Conservation (phyloP, 257 asterid genomes). For the Przewalskia tangutica region DNA sequence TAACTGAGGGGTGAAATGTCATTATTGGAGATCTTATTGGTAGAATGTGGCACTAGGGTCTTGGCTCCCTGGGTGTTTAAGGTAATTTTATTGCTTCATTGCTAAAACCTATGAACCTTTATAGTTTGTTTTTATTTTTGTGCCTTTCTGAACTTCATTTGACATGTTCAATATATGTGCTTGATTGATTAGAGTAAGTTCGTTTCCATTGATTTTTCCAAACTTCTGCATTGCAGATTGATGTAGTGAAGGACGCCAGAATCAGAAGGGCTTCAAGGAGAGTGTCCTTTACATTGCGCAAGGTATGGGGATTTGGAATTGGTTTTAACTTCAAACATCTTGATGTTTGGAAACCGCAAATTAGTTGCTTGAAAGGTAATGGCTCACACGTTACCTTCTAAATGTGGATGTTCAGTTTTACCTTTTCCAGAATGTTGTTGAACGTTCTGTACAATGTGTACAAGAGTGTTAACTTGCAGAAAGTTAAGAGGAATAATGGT, state of each 20-base stretch:
- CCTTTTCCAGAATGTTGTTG: background rate
- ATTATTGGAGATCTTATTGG: background rate
- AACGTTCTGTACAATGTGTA: background rate
- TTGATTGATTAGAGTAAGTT: background rate
- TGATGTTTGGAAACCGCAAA: background rate
- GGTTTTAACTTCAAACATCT: background rate
- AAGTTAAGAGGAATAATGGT: background rate
- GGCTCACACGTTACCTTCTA: background rate
- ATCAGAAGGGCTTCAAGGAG: slow-evolving; percentile 74
- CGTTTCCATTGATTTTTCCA: background rate
- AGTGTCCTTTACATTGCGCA: slow-evolving; percentile 87
- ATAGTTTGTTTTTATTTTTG: background rate
- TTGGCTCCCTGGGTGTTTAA: background rate
- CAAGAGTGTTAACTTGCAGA: background rate
- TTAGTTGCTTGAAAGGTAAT: background rate
- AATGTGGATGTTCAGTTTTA: background rate
- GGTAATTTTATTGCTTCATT: background rate
- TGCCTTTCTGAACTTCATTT: background rate
- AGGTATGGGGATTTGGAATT: slow-evolving; percentile 29
- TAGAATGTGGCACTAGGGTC: background rate
- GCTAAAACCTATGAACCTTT: background rate
- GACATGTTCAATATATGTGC: background rate
- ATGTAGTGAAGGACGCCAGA: slow-evolving; percentile 52
- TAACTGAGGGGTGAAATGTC: background rate
- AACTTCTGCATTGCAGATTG: slow-evolving; percentile 42